Evolutionary conservation across 306 rosid species (phyloP).

Genomic region (Sindora glabra): DNA sequence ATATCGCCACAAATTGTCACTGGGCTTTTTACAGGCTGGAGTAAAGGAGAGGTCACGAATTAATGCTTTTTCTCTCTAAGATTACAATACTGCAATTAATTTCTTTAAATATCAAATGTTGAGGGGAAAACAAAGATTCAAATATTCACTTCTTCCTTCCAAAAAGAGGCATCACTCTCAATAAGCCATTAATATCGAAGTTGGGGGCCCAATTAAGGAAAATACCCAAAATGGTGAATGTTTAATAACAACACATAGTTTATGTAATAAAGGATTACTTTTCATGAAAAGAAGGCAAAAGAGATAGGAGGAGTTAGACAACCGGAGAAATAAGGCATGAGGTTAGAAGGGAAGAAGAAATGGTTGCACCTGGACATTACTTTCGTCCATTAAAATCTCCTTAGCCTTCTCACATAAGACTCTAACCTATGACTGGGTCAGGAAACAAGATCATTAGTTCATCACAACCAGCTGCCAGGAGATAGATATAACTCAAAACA

Average conservation of each 20-base stretch:
- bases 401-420: constrained; percentile 84
- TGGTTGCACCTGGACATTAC: constrained; percentile 87
- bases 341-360: too few relatives aligned
- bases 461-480: too few relatives aligned
- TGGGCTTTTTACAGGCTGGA: constrained; percentile 98
- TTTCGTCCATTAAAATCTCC: constrained; percentile 90
- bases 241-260: too few relatives aligned
- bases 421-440: constrained; percentile 59
- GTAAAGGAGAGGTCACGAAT: constrained; percentile 19
- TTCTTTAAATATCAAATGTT: too few relatives aligned
- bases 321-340: neutral
- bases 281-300: neutral
- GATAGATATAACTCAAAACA: too few relatives aligned
- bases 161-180: too few relatives aligned
- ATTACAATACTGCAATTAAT: too few relatives aligned
- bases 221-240: too few relatives aligned
- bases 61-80: constrained; percentile 9
- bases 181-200: too few relatives aligned
- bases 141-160: constrained; percentile 3
- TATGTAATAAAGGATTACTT: too few relatives aligned
- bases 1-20: constrained; percentile 99
- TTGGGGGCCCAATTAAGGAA: too few relatives aligned
- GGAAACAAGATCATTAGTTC: constrained; percentile 11
- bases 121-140: neutral
- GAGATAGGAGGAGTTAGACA: constrained; percentile 7